Percentiles rank a stretch among this genome's conserved stretches.
Conservation (phyloP, 2,329 filamentous ascomycete species). For the Endothia cerciana region DNA sequence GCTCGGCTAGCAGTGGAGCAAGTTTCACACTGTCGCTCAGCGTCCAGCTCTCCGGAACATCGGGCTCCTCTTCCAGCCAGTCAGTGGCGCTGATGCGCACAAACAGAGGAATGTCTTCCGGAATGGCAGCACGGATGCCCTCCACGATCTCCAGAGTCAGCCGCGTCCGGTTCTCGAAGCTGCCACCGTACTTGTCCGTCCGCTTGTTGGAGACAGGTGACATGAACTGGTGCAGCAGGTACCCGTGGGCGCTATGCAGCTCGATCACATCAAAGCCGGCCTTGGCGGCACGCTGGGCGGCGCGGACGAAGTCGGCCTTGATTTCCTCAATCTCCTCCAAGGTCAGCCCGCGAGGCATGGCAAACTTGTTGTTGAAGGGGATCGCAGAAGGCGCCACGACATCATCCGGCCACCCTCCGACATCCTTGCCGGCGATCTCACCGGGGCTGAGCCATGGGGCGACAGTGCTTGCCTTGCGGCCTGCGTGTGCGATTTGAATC, state of each 20-base stretch:
- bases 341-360: constrained; percentile 63
- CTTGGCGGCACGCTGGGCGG: constrained; percentile 57
- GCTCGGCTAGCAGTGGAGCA: constrained; percentile 64
- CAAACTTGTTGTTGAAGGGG: constrained; percentile 34
- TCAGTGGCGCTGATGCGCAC: constrained; percentile 75
- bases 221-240: constrained; percentile 72
- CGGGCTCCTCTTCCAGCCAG: constrained; percentile 66
- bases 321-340: constrained; percentile 66
- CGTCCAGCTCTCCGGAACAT: constrained; percentile 63
- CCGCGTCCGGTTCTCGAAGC: constrained; percentile 72
- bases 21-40: constrained; percentile 66
- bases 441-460: constrained; percentile 60
- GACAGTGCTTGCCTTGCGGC: constrained; percentile 56
- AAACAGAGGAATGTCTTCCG: constrained; percentile 71
- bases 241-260: constrained; percentile 80
- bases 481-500: constrained; percentile 73
- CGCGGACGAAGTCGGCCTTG: constrained; percentile 62
- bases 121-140: constrained; percentile 63
- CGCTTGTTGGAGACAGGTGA: constrained; percentile 72
- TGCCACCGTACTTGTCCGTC: constrained; percentile 69
- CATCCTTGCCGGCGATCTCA: constrained; percentile 51
- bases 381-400: constrained; percentile 39
- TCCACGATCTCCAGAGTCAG: constrained; percentile 71
- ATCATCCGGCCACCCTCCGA: constrained; percentile 50
- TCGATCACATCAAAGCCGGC: constrained; percentile 71